Conservation (phyloP, 192 early-diverging fungal genomes). For the Piromyces finnis region DNA sequence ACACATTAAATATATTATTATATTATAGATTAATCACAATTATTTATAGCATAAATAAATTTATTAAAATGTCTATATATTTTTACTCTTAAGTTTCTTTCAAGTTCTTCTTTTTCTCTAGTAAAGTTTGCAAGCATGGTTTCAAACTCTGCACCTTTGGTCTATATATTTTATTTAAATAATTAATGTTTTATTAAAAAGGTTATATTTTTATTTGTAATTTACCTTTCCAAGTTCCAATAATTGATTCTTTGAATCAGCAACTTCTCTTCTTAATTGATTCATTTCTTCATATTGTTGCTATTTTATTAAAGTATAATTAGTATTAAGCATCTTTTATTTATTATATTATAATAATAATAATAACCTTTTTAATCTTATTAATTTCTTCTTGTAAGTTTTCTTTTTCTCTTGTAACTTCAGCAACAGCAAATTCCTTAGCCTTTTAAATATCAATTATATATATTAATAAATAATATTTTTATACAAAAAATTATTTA, state of each 20-base stretch:
- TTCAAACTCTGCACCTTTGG: constrained; percentile 69
- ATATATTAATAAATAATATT: background rate
- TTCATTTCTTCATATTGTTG: constrained; percentile 69
- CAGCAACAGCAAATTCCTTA: background rate
- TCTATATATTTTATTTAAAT: constrained; percentile 6
- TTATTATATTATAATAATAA: constrained; percentile 42
- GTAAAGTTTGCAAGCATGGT: constrained; percentile 65
- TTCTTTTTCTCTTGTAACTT: constrained; percentile 1
- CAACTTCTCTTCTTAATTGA: constrained; percentile 58
- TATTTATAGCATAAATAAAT: no score
- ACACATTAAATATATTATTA: no score
- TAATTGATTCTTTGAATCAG: constrained; percentile 54
- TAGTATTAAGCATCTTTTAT: no score
- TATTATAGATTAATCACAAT: no score
- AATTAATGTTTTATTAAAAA: no score
- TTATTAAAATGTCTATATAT: no score
- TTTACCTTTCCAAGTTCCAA: constrained; percentile 39
- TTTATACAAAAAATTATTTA: no score
- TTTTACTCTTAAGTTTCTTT: constrained; percentile 11
- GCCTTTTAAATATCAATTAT: background rate
- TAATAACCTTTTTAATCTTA: constrained; percentile 77
- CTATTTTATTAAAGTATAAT: constrained; percentile 11
- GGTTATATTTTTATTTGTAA: no score
- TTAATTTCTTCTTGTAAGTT: constrained; percentile 37
- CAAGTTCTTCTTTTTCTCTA: constrained; percentile 64